Percentiles rank a stretch among this genome's conserved stretches.
Evolutionary conservation across 83 land plant species (phyloP).

Genomic region (Picea abies): DNA sequence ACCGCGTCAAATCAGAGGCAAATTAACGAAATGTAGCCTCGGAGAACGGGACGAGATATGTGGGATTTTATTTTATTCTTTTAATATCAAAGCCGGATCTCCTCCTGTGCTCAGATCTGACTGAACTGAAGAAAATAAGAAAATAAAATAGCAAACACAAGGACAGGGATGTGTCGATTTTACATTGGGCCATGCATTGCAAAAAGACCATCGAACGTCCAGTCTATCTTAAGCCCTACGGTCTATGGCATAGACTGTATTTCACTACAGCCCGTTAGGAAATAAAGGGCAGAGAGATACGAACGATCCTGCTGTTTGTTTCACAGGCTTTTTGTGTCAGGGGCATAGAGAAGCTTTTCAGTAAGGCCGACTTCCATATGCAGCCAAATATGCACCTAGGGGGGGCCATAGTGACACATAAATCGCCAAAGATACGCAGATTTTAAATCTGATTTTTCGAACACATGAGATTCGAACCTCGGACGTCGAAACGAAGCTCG

Average conservation of each 20-base stretch:
- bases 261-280: neutral
- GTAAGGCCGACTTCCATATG: too few species aligned
- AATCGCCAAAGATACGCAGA: too few species aligned
- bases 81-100: constrained; percentile 10
- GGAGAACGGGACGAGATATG: neutral
- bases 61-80: neutral
- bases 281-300: neutral
- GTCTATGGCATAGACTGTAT: neutral
- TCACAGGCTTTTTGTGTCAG: too few species aligned
- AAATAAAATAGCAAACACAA: neutral
- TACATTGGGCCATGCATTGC: neutral
- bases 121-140: neutral
- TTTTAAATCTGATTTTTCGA: too few species aligned
- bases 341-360: too few species aligned
- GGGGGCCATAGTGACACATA: too few species aligned
- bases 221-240: neutral
- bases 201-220: neutral
- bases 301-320: constrained; percentile 8
- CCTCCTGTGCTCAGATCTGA: neutral
- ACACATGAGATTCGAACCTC: too few species aligned
- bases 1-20: constrained; percentile 1
- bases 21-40: neutral
- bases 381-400: too few species aligned
- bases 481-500: too few species aligned
- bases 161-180: neutral